These are phyloP conservation scores for Silene latifolia DNA, from an alignment of 148 eudicot species.

Conservation along the genomic window DNA sequence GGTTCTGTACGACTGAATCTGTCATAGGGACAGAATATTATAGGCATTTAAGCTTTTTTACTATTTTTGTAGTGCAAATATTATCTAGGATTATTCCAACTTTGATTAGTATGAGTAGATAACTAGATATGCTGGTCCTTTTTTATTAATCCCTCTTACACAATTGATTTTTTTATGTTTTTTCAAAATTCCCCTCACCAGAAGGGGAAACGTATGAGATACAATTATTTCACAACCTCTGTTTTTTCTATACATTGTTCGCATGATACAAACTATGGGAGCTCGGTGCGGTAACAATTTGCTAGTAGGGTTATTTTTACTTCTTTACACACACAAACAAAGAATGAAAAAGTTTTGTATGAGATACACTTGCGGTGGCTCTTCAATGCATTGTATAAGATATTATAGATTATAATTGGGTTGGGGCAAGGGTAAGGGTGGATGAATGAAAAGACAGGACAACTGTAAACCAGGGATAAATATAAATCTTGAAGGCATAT, in stretches of 20 bases:
- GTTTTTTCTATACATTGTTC: not conserved
- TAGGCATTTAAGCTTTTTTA: not conserved
- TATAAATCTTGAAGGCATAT: too few species aligned
- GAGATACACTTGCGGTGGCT: not conserved
- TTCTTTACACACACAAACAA: not conserved
- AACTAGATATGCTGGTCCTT: not conserved
- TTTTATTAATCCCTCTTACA: not conserved
- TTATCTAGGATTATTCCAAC: not conserved
- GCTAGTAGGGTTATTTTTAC: not conserved
- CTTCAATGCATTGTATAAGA: not conserved
- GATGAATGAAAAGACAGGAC: too few species aligned
- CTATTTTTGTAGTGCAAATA: not conserved
- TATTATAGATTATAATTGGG: too few species aligned
- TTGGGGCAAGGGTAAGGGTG: too few species aligned
- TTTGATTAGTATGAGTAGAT: not conserved
- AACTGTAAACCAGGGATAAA: too few species aligned
- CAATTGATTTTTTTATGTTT: not conserved
- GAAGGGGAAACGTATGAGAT: not conserved
- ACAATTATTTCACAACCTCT: not conserved
- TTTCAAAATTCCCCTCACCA: not conserved
- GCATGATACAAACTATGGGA: not conserved
- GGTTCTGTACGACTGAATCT: not conserved
- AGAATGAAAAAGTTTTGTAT: not conserved
- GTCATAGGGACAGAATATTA: not conserved
- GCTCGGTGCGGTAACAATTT: not conserved